These are phyloP conservation scores for Xerocomus brunneocitrinus DNA, from an alignment of 768 basidiomycete species.

Conservation along the genomic window DNA sequence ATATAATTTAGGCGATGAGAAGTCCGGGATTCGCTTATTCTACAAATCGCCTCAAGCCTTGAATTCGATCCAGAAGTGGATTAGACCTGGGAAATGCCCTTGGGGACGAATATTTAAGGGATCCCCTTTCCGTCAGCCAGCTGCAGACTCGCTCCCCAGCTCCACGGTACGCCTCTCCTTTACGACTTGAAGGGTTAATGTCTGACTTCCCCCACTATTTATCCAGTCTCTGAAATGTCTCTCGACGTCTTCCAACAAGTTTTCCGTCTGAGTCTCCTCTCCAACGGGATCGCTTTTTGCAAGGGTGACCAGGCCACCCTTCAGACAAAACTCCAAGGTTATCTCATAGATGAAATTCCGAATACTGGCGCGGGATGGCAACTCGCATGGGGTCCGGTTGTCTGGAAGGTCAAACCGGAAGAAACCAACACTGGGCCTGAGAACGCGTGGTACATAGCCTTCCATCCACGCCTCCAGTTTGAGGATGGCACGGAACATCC, in stretches of 20 bases:
- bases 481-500: neutral
- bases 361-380: neutral
- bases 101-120: neutral
- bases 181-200: neutral
- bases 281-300: neutral
- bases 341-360: neutral
- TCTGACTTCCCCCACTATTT: neutral
- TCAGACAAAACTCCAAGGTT: conserved; percentile 1
- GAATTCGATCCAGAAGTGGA: neutral
- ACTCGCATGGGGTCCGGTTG: conserved; percentile 7
- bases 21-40: neutral
- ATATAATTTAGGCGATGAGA: neutral
- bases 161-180: neutral
- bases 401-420: conserved; percentile 3
- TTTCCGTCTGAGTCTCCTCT: neutral
- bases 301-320: neutral
- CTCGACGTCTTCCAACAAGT: conserved; percentile 7
- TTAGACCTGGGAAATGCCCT: neutral
- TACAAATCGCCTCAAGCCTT: neutral
- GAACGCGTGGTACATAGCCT: conserved; percentile 6
- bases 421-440: neutral
- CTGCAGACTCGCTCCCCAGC: neutral
- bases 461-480: neutral
- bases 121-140: neutral
- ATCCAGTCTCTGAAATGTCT: neutral